Percentiles rank a stretch among this genome's conserved stretches.
Conservation (phyloP, 495 filamentous ascomycete genomes). For the Daldinia loculata region DNA sequence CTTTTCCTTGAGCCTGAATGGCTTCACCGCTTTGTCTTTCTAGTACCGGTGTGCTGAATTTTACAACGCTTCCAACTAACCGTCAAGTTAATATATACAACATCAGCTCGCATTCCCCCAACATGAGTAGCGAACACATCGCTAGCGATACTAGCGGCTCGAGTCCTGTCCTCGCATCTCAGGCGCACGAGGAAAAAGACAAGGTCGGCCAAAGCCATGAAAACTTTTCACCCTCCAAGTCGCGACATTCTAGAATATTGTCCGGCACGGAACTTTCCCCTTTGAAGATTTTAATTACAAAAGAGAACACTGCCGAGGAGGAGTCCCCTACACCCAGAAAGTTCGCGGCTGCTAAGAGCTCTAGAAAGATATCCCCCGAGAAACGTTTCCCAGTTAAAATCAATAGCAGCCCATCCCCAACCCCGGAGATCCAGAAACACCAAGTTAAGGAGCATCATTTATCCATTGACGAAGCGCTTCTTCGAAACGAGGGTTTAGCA, state of each 20-base stretch:
- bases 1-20: slow-evolving; percentile 36
- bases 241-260: slow-evolving; percentile 55
- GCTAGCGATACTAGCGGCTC: slow-evolving; percentile 29
- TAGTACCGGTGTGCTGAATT: slow-evolving; percentile 49
- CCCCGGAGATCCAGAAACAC: slow-evolving; percentile 37
- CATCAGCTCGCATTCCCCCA: slow-evolving; percentile 27
- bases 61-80: slow-evolving; percentile 44
- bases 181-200: slow-evolving; percentile 41
- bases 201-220: slow-evolving; percentile 44
- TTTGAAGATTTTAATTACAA: slow-evolving; percentile 54
- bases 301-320: slow-evolving; percentile 38
- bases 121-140: slow-evolving; percentile 25
- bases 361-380: slow-evolving; percentile 60
- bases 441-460: slow-evolving; percentile 48
- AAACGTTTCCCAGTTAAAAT: slow-evolving; percentile 64
- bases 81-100: slow-evolving; percentile 45
- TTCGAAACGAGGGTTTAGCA: slow-evolving; percentile 52
- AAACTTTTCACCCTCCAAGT: slow-evolving; percentile 49
- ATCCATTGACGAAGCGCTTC: slow-evolving; percentile 55
- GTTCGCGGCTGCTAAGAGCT: slow-evolving; percentile 47
- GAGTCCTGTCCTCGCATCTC: slow-evolving; percentile 45
- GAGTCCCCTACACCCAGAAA: slow-evolving; percentile 40
- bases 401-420: slow-evolving; percentile 43
- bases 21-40: slow-evolving; percentile 51
- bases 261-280: slow-evolving; percentile 60